Conservation (phyloP, 129 eudicot genomes). For the Solidago caesia region DNA sequence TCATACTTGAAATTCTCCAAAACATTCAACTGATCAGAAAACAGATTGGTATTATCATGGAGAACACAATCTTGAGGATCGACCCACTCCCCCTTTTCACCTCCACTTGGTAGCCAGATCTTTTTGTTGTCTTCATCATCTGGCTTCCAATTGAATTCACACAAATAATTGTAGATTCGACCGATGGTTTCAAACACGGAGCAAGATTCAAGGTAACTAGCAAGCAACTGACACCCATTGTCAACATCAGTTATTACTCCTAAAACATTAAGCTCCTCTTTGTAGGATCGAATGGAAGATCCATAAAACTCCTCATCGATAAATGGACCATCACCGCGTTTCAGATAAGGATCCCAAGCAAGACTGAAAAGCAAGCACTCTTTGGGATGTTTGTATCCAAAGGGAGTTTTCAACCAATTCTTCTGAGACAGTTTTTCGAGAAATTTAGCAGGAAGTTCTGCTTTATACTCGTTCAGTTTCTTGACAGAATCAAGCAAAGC, state of each 20-base stretch:
- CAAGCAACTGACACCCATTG: slow-evolving; percentile 1
- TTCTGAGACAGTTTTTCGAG: not conserved
- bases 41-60: not conserved
- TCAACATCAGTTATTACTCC: not conserved
- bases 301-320: slow-evolving; percentile 4
- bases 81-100: not conserved
- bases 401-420: not conserved
- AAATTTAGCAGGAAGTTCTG: not conserved
- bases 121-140: not conserved
- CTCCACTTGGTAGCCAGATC: slow-evolving; percentile 3
- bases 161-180: not conserved
- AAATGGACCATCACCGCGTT: slow-evolving; percentile 1
- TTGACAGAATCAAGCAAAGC: slow-evolving; percentile 2
- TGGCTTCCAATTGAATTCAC: not conserved
- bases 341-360: not conserved
- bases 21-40: not conserved
- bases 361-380: slow-evolving; percentile 2
- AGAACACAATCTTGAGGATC: not conserved
- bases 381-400: not conserved
- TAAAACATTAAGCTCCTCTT: not conserved
- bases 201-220: not conserved
- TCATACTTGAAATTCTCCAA: not conserved
- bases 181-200: not conserved
- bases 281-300: not conserved
- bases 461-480: not conserved